Evolutionary conservation across 768 basidiomycete genomes (phyloP).

Genomic region (Podaxis carcinomalis): DNA sequence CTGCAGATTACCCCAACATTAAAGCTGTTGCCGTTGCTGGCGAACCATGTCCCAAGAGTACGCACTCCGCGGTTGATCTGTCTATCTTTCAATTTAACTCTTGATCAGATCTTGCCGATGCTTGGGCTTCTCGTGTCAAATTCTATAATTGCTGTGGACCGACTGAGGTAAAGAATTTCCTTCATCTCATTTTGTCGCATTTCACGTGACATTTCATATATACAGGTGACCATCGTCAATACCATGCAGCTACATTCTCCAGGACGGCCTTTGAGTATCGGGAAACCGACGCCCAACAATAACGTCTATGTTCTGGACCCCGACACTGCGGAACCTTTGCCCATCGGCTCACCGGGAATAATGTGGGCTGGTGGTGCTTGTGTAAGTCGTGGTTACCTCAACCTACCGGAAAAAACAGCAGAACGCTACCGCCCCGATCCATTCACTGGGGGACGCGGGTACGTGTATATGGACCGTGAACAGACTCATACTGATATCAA

Average conservation of each 20-base stretch:
- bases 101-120: constrained; percentile 32
- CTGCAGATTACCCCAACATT: constrained; percentile 50
- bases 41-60: constrained; percentile 53
- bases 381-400: constrained; percentile 51
- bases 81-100: background rate
- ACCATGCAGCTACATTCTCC: constrained; percentile 45
- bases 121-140: constrained; percentile 37
- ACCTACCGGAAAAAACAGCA: constrained; percentile 48
- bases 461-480: constrained; percentile 15
- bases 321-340: constrained; percentile 31
- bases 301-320: constrained; percentile 33
- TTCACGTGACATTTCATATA: background rate
- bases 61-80: background rate
- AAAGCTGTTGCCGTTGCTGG: constrained; percentile 51
- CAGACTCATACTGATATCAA: constrained; percentile 11
- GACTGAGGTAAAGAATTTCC: constrained; percentile 38
- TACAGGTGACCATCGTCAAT: constrained; percentile 52
- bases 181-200: background rate
- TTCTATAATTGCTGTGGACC: constrained; percentile 56
- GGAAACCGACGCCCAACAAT: constrained; percentile 52
- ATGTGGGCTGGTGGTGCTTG: constrained; percentile 69
- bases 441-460: constrained; percentile 42
- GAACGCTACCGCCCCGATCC: constrained; percentile 50
- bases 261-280: constrained; percentile 41
- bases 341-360: constrained; percentile 33